Percentiles rank a stretch among this genome's conserved stretches.
Conservation (phyloP, 208 protist species). For the Crithidia fasciculata region DNA sequence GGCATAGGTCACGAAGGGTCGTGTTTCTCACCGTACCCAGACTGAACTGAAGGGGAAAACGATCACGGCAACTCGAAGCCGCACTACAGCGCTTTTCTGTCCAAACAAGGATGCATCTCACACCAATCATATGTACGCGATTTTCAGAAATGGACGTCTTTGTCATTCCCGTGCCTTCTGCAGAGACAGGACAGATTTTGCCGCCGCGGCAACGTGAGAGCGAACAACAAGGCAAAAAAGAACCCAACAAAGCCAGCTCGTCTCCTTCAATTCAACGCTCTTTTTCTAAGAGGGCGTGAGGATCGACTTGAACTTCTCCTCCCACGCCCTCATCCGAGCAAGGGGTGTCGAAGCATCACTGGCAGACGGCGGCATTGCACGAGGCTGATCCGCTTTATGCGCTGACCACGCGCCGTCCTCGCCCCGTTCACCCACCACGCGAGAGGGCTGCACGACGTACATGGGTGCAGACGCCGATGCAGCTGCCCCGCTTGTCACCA, state of each 20-base stretch:
- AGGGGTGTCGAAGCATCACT: neutral
- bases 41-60: too few species aligned
- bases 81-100: too few species aligned
- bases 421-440: too few species aligned
- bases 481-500: neutral
- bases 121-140: too few species aligned
- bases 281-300: neutral
- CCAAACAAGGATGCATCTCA: too few species aligned
- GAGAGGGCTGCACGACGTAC: constrained; percentile 23
- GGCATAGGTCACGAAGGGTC: too few species aligned
- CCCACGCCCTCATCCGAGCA: constrained; percentile 24
- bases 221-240: neutral
- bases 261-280: neutral
- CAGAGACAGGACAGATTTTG: too few species aligned
- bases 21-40: too few species aligned
- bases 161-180: too few species aligned
- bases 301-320: constrained; percentile 33
- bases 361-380: neutral
- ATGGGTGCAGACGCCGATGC: neutral
- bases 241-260: neutral
- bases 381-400: neutral
- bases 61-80: too few species aligned
- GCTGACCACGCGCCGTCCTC: neutral
- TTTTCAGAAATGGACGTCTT: too few species aligned
- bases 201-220: neutral